Evolutionary conservation across 164 flowering plant species (phyloP).

Genomic region (Echeveria elegans): DNA sequence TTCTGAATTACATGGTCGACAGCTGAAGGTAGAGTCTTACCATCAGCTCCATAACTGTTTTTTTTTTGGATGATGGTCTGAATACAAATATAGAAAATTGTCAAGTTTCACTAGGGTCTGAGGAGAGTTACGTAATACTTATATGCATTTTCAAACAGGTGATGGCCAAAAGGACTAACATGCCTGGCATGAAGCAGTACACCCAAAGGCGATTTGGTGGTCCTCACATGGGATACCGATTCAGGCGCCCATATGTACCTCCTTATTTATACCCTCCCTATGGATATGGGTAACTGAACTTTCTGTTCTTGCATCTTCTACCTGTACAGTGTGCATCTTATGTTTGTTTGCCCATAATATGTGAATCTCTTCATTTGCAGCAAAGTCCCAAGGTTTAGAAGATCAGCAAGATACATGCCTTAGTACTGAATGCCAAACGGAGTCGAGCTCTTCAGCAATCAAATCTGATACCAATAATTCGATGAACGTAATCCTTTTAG

Average conservation of each 20-base stretch:
- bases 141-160: slow-evolving; percentile 21
- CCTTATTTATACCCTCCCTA: slow-evolving; percentile 57
- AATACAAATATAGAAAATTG: background rate
- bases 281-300: slow-evolving; percentile 38
- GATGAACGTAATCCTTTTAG: no score
- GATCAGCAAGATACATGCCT: slow-evolving; percentile 51
- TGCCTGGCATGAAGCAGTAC: slow-evolving; percentile 64
- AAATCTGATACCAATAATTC: background rate
- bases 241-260: slow-evolving; percentile 41
- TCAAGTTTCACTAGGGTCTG: no score
- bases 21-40: slow-evolving; percentile 47
- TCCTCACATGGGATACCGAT: slow-evolving; percentile 40
- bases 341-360: background rate
- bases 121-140: no score
- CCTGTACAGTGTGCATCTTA: background rate
- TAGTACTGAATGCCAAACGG: slow-evolving; percentile 18
- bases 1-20: slow-evolving; percentile 62
- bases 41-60: no score
- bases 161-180: slow-evolving; percentile 48
- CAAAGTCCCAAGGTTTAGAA: slow-evolving; percentile 48
- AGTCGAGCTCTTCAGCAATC: background rate
- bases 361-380: slow-evolving; percentile 21
- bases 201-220: slow-evolving; percentile 38
- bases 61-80: background rate
- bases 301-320: background rate